Percentiles rank a stretch among this genome's conserved stretches.
phyloP scores from a whole-genome alignment of 2,329 filamentous ascomycete genomes.

The Fusarium solani-melongenae region DNA sequence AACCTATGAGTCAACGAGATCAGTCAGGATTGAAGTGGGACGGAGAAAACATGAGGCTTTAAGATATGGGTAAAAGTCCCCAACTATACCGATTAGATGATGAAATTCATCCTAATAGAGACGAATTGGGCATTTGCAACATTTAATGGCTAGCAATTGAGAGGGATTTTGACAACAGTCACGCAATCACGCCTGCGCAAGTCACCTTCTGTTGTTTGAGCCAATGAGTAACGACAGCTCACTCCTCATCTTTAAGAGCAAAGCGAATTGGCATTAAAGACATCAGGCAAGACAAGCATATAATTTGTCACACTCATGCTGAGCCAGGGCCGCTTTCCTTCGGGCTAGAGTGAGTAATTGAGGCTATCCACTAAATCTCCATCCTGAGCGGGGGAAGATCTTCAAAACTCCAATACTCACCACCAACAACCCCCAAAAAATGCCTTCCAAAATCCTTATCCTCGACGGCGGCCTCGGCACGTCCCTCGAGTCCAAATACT shows the following conservation, averaged over 20 bases:
- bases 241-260: not conserved
- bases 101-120: too few species aligned
- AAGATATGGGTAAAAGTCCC: not conserved
- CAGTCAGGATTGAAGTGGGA: not conserved
- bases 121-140: not conserved
- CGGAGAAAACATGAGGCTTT: not conserved
- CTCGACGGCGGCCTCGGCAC: constrained; percentile 77
- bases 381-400: constrained; percentile 17
- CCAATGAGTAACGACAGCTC: not conserved
- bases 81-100: rapidly evolving
- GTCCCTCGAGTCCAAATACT: constrained; percentile 69
- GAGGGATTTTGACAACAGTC: not conserved
- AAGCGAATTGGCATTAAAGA: not conserved
- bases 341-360: not conserved
- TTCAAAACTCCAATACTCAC: constrained; percentile 3
- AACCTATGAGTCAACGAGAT: not conserved
- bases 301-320: not conserved
- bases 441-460: constrained; percentile 55
- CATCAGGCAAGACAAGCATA: not conserved
- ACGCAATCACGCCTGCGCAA: not conserved
- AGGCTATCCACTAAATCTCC: constrained; percentile 34
- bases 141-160: not conserved
- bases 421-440: constrained; percentile 11
- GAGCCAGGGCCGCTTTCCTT: not conserved
- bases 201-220: not conserved